Evolutionary conservation across 169 alveolate genomes (phyloP).

Genomic region (Babesia sp.): DNA sequence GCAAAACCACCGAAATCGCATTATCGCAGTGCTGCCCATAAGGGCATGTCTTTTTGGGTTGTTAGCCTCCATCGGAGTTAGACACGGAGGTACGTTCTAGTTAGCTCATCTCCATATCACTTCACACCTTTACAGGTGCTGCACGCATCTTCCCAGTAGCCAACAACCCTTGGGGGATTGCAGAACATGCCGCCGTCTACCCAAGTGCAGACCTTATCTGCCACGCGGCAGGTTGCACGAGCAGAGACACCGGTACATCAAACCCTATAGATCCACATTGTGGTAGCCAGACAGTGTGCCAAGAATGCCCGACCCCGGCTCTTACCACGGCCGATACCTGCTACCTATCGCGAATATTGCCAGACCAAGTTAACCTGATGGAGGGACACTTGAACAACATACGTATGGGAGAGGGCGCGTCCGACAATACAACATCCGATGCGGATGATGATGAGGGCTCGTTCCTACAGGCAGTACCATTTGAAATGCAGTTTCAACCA

Average conservation of each 20-base stretch:
- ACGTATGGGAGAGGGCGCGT: neutral
- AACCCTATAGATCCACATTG: slow-evolving; percentile 38
- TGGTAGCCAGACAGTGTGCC: slow-evolving; percentile 51
- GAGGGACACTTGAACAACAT: slow-evolving; percentile 30
- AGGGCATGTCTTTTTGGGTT: neutral
- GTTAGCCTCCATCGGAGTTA: neutral
- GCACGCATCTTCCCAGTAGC: neutral
- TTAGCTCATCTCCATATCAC: neutral
- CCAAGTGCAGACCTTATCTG: slow-evolving; percentile 28
- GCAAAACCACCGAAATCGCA: neutral
- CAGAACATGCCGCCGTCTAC: neutral
- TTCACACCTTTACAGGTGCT: slow-evolving; percentile 1
- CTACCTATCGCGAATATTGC: slow-evolving; percentile 17
- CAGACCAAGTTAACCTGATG: slow-evolving; percentile 20
- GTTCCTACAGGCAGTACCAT: neutral
- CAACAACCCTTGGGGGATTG: neutral
- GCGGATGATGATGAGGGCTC: slow-evolving; percentile 41
- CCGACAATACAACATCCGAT: neutral
- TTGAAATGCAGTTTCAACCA: slow-evolving; percentile 11
- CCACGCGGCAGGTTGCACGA: slow-evolving; percentile 47
- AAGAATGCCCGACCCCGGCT: slow-evolving; percentile 43
- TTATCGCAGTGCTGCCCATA: neutral
- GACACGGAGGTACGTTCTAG: neutral
- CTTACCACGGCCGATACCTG: slow-evolving; percentile 36
- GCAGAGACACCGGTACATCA: slow-evolving; percentile 12